Conservation (phyloP, 257 asterid genomes). For the Forsythia suspensa region DNA sequence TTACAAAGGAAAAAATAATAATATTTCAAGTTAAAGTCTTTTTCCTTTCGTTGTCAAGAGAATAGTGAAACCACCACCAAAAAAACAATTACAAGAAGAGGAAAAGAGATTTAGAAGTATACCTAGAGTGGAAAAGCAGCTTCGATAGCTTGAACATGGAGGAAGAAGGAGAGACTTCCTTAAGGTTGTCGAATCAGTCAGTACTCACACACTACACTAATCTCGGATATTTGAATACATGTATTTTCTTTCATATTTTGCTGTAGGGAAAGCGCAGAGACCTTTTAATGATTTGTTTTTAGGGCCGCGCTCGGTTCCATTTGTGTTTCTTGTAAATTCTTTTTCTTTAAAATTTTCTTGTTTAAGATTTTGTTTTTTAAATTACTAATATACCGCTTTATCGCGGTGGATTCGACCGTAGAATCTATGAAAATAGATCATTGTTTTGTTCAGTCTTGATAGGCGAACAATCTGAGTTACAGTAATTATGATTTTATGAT, state of each 20-base stretch:
- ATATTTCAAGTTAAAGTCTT: not conserved
- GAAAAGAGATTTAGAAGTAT: not conserved
- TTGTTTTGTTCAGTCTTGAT: too few species aligned
- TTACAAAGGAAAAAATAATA: not conserved
- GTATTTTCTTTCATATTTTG: too few species aligned
- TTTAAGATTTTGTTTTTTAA: too few species aligned
- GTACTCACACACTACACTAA: not conserved
- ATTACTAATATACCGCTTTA: too few species aligned
- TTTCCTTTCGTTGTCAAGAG: not conserved
- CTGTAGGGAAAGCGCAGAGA: not conserved
- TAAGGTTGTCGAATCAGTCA: not conserved
- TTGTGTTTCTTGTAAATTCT: too few species aligned
- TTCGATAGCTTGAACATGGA: constrained; percentile 2
- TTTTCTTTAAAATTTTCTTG: not conserved
- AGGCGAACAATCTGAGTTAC: too few species aligned
- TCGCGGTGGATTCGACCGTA: too few species aligned
- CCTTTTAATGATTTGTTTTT: not conserved
- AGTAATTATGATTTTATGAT: too few species aligned
- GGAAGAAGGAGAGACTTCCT: not conserved
- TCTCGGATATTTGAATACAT: not conserved
- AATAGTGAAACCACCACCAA: not conserved
- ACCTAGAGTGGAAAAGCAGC: not conserved
- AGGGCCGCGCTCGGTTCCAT: not conserved
- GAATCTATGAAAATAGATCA: too few species aligned
- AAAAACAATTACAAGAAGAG: not conserved